Conservation (phyloP, 768 basidiomycete genomes). For the Plicaturopsis crispa region DNA sequence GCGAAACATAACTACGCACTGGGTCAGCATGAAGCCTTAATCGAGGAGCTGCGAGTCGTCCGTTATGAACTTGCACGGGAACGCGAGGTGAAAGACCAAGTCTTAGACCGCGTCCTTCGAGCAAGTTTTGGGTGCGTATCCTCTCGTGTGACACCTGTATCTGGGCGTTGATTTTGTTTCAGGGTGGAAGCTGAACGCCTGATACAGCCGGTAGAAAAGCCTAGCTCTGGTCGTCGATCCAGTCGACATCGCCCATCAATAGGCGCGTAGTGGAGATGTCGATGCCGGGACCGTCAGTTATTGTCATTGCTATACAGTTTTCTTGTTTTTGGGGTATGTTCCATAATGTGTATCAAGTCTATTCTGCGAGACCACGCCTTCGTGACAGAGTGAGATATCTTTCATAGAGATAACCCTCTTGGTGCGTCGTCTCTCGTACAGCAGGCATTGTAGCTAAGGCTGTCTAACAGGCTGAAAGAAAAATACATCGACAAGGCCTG, state of each 20-base stretch:
- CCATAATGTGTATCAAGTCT: neutral
- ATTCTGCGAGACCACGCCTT: neutral
- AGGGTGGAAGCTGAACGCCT: constrained; percentile 11
- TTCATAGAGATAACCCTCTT: neutral
- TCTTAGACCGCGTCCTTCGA: constrained; percentile 46
- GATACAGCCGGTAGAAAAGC: constrained; percentile 6
- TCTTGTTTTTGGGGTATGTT: neutral
- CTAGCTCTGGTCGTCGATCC: neutral
- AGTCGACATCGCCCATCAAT: no score
- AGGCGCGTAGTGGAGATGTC: no score
- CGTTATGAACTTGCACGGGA: constrained; percentile 45
- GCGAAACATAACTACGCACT: constrained; percentile 69
- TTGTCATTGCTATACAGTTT: neutral
- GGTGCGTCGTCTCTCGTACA: neutral
- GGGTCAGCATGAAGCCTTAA: constrained; percentile 58
- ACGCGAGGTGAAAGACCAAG: constrained; percentile 52
- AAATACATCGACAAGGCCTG: neutral
- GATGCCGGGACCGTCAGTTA: neutral
- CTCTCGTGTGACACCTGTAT: constrained; percentile 10
- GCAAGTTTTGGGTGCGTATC: constrained; percentile 42
- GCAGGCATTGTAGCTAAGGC: neutral
- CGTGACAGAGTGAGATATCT: neutral
- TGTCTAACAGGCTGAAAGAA: neutral
- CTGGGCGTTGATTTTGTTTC: neutral
- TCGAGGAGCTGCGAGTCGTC: constrained; percentile 54